Conservation (phyloP, 495 filamentous ascomycete genomes). For the Xylaria palmicola region DNA sequence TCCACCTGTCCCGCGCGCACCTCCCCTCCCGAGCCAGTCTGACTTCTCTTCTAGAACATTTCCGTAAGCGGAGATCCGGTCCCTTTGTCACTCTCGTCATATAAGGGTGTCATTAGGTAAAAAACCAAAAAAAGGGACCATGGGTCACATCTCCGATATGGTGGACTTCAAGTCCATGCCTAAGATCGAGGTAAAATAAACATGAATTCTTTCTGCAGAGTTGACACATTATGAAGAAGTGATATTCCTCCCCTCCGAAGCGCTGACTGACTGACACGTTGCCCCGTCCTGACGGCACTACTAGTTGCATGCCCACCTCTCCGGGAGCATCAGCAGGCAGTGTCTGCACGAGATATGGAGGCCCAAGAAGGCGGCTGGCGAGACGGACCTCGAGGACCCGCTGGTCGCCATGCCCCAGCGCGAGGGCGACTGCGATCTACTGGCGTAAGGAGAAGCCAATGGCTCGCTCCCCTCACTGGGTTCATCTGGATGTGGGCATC, state of each 20-base stretch:
- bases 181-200: conserved; percentile 47
- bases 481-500: not conserved
- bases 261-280: conserved; percentile 17
- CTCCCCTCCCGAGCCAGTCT: not conserved
- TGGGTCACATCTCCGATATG: conserved; percentile 23
- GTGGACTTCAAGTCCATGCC: conserved; percentile 46
- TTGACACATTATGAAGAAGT: no score
- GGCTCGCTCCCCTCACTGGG: conserved; percentile 43
- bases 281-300: not conserved
- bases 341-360: conserved; percentile 76
- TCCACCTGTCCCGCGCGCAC: not conserved
- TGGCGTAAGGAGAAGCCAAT: conserved; percentile 59
- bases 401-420: conserved; percentile 63
- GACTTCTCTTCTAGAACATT: conserved; percentile 14
- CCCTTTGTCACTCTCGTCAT: not conserved
- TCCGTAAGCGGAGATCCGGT: conserved; percentile 1
- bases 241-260: no score
- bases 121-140: not conserved
- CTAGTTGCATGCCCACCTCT: conserved; percentile 84
- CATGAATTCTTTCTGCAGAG: not conserved
- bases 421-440: conserved; percentile 69
- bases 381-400: conserved; percentile 65
- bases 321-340: conserved; percentile 73
- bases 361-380: conserved; percentile 47
- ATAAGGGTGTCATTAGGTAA: not conserved